These are phyloP conservation scores for Scleromitrula shiraiana DNA, from an alignment of 2,329 filamentous ascomycete genomes.

Conservation along the genomic window DNA sequence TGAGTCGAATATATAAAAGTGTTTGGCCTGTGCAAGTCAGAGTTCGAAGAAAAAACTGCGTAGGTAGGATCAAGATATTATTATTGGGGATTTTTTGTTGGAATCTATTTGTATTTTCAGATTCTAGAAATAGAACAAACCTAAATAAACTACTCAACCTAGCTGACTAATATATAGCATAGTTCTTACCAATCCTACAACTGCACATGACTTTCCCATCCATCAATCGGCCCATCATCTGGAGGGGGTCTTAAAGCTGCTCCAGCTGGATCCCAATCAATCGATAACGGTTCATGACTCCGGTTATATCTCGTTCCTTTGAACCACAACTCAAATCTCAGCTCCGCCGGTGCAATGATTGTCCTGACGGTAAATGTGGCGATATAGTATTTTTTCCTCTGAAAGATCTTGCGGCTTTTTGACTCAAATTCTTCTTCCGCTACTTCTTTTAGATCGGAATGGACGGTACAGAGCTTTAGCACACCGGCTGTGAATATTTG, in stretches of 20 bases:
- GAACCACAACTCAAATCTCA: slow-evolving; percentile 40
- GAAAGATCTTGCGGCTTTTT: slow-evolving; percentile 33
- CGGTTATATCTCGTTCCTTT: slow-evolving; percentile 29
- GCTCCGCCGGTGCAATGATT: slow-evolving; percentile 46
- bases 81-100: too few relatives aligned
- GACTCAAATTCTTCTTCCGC: slow-evolving; percentile 33
- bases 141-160: not conserved
- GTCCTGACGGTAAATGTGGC: slow-evolving; percentile 44
- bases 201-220: not conserved
- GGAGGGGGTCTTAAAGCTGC: slow-evolving; percentile 1
- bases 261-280: slow-evolving; percentile 11
- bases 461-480: slow-evolving; percentile 34
- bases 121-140: too few relatives aligned
- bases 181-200: not conserved
- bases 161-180: not conserved
- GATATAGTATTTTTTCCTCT: slow-evolving; percentile 33
- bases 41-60: too few relatives aligned
- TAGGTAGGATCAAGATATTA: too few relatives aligned
- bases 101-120: too few relatives aligned
- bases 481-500: slow-evolving; percentile 30
- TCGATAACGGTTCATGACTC: slow-evolving; percentile 9
- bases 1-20: too few relatives aligned
- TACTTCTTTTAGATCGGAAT: slow-evolving; percentile 35
- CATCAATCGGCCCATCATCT: not conserved
- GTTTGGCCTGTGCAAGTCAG: too few relatives aligned